phyloP scores from a whole-genome alignment of 2,329 filamentous ascomycete species.

The Colletotrichum lupini region DNA sequence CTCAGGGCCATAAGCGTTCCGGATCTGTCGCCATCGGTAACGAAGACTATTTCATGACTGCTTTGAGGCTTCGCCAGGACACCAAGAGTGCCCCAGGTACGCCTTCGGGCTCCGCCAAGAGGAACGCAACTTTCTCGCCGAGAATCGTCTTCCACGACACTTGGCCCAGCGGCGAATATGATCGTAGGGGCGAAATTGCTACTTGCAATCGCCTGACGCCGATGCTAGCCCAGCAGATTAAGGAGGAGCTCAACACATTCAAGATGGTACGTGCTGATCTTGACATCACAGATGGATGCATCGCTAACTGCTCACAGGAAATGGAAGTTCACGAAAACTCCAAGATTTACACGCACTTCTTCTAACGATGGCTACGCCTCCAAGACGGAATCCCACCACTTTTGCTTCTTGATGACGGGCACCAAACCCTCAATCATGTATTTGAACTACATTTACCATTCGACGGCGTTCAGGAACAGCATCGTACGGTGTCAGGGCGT shows the following conservation, averaged over 20 bases:
- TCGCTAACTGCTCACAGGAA: conserved; percentile 74
- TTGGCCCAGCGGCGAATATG: conserved; percentile 95
- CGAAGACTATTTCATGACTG: conserved; percentile 91
- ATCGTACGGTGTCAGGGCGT: conserved; percentile 70
- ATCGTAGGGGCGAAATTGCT: conserved; percentile 93
- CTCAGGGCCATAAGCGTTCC: conserved; percentile 72
- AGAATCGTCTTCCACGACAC: conserved; percentile 96
- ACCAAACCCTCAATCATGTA: conserved; percentile 55
- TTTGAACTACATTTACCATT: conserved; percentile 60
- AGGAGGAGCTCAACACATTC: conserved; percentile 98
- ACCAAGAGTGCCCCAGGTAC: conserved; percentile 85
- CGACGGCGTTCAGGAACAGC: conserved; percentile 65
- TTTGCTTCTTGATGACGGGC: conserved; percentile 43
- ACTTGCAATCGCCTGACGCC: conserved; percentile 98
- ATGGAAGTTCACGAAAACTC: conserved; percentile 99
- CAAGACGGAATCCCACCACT: conserved; percentile 42
- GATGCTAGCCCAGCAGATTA: conserved; percentile 98
- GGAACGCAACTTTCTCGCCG: conserved; percentile 84
- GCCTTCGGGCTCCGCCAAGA: conserved; percentile 73
- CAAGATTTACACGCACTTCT: conserved; percentile 99
- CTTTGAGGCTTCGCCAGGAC: conserved; percentile 77
- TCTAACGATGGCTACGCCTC: conserved; percentile 71
- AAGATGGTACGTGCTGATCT: conserved; percentile 81
- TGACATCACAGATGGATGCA: background rate
- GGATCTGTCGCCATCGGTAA: conserved; percentile 80